Base-by-base conservation (phyloP, 352 stramenopile species). In the Globisporangium viniferum region DNA sequence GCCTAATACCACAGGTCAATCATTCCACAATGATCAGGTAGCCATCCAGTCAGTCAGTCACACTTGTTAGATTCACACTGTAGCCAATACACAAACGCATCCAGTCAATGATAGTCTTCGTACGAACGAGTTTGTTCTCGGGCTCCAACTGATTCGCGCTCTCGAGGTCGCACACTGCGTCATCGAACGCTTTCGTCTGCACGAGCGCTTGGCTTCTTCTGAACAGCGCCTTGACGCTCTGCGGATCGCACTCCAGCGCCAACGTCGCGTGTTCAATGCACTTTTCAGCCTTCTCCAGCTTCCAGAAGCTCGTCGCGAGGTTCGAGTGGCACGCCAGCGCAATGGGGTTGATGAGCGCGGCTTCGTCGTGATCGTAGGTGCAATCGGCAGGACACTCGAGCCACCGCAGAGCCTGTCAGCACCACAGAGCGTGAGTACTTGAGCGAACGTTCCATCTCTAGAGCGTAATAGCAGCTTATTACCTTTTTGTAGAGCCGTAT, bases 181-280 rank as follows among this genome's bases (percentile, higher is more conserved):
- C 54, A 7, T 84, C 73, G 48, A 89, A 92, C 56, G 84, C 77
- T 59, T 90, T 92, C 24, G 70, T 72, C 14, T 72, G 64, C 5
- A 81, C 51, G 51, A 82, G 84, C 41, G 82, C 87, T 59, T 93
- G 84, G 55, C 84, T 89, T 51, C 85, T 79, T 33, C 80, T 75
- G 70, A 80, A 93, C 12, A 83, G 75, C 60, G 85, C 84, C 66
- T 94, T 94, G 10, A 78, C 66, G 66, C 90, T 82, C 31, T 54
- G 53, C 1, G 77, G 51, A 36, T 90, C 80, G 18, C 80, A 33
- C 31, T 73, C 57, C 27, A 94, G 65, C 3, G 84, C 85, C 33
- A 55, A 69, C 0, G 79, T 81, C 54, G 79, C 80, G 36, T 90
- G 76, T n/a, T 64, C 39, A 35, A 92, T 76, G 63, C 82, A 92